Evolutionary conservation across 352 stramenopile species (phyloP).

Genomic region (Globisporangium nodosum): DNA sequence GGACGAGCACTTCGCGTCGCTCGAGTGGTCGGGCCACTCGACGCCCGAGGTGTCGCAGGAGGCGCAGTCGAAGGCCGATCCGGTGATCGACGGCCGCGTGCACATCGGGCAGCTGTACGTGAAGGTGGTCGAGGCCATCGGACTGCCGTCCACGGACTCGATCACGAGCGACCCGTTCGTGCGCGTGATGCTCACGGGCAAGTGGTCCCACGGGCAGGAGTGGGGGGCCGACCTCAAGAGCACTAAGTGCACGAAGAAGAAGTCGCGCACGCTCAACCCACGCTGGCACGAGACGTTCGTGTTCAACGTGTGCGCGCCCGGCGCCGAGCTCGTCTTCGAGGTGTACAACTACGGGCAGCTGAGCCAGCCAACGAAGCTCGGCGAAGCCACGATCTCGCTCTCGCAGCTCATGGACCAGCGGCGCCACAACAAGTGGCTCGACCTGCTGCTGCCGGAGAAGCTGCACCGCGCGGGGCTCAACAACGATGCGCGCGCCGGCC

Average conservation of each 20-base stretch:
- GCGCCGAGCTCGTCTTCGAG: slow-evolving; percentile 75
- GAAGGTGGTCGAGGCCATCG: slow-evolving; percentile 82
- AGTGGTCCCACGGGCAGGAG: slow-evolving; percentile 83
- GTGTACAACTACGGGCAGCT: slow-evolving; percentile 85
- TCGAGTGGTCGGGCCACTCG: slow-evolving; percentile 80
- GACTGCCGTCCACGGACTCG: slow-evolving; percentile 78
- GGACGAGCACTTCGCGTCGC: slow-evolving; percentile 78
- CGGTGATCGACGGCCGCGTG: slow-evolving; percentile 75
- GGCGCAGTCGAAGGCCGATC: slow-evolving; percentile 64
- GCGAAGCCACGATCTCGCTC: slow-evolving; percentile 69
- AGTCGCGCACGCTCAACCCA: slow-evolving; percentile 79
- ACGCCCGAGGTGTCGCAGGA: slow-evolving; percentile 40
- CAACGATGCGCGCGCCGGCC: slow-evolving; percentile 72
- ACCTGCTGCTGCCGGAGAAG: slow-evolving; percentile 73
- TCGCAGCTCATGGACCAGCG: slow-evolving; percentile 82
- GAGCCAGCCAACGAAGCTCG: slow-evolving; percentile 77
- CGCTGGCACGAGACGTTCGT: slow-evolving; percentile 87
- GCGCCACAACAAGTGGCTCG: slow-evolving; percentile 84
- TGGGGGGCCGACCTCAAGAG: slow-evolving; percentile 80
- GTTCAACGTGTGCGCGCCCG: slow-evolving; percentile 82
- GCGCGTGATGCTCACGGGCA: slow-evolving; percentile 75
- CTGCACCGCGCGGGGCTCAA: slow-evolving; percentile 75
- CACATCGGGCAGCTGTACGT: slow-evolving; percentile 85
- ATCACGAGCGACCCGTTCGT: slow-evolving; percentile 87
- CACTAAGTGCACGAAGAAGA: slow-evolving; percentile 83